A percentile compares a stretch with the other conserved stretches of the same genome.
Evolutionary conservation across 2,329 filamentous ascomycete species (phyloP).

Genomic region (Pseudogymnoascus sp.): DNA sequence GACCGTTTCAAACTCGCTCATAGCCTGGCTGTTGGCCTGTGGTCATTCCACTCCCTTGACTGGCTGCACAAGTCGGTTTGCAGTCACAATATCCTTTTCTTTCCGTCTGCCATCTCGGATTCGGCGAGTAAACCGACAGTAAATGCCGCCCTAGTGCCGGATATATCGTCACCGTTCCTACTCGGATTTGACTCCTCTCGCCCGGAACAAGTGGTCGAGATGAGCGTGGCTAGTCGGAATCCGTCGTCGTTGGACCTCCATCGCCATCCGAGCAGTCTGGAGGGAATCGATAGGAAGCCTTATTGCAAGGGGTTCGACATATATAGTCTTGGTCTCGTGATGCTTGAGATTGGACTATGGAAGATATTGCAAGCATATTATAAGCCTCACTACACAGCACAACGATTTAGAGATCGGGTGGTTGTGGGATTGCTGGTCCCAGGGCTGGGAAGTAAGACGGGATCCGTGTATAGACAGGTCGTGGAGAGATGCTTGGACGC

Average conservation of each 20-base stretch:
- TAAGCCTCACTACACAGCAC: slow-evolving; percentile 34
- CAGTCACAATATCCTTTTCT: slow-evolving; percentile 33
- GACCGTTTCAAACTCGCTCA: slow-evolving; percentile 35
- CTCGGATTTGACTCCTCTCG: slow-evolving; percentile 35
- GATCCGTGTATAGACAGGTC: slow-evolving; percentile 32
- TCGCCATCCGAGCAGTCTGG: slow-evolving; percentile 36
- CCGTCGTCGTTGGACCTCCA: slow-evolving; percentile 35
- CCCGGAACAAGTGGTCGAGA: slow-evolving; percentile 30
- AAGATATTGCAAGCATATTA: slow-evolving; percentile 34
- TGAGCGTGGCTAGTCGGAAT: slow-evolving; percentile 33
- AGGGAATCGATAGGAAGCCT: slow-evolving; percentile 30
- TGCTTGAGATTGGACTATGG: slow-evolving; percentile 44
- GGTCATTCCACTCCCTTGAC: slow-evolving; percentile 44
- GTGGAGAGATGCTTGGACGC: slow-evolving; percentile 35
- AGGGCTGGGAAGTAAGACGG: slow-evolving; percentile 34
- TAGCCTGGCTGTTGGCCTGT: slow-evolving; percentile 36
- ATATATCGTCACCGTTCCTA: slow-evolving; percentile 32
- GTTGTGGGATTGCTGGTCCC: slow-evolving; percentile 34
- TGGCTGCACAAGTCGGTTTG: slow-evolving; percentile 41
- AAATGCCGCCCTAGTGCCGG: slow-evolving; percentile 29
- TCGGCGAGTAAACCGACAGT: slow-evolving; percentile 22
- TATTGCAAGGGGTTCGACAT: slow-evolving; percentile 35
- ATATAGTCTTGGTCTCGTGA: slow-evolving; percentile 40
- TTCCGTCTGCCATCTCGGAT: slow-evolving; percentile 32
- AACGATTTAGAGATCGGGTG: slow-evolving; percentile 36